Conservation (phyloP, 176 grass and related monocot genomes). For the Panicum miliaceum region DNA sequence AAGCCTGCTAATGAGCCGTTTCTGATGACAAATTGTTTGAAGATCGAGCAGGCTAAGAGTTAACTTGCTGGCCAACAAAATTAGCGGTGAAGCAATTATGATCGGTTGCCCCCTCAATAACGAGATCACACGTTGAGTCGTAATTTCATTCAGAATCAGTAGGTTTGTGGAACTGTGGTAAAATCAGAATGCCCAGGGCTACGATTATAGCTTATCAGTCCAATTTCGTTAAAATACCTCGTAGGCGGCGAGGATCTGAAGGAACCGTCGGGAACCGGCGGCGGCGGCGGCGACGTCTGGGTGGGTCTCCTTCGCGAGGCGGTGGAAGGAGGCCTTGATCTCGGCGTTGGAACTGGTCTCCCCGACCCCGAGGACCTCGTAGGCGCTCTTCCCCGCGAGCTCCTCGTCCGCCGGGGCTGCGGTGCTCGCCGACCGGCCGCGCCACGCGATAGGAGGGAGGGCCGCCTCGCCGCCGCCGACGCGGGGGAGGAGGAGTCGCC, state of each 20-base stretch:
- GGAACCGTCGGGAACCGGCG: slow-evolving; percentile 61
- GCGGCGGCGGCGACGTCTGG: slow-evolving; percentile 63
- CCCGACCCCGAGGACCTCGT: slow-evolving; percentile 83
- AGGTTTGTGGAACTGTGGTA: not conserved
- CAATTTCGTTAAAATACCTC: slow-evolving; percentile 54
- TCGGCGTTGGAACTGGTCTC: slow-evolving; percentile 73
- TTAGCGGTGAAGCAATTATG: not conserved
- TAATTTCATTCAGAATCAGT: not conserved
- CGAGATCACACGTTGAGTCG: not conserved
- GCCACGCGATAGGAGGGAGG: slow-evolving; percentile 15
- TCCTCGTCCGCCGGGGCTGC: slow-evolving; percentile 33
- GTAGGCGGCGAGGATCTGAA: slow-evolving; percentile 88
- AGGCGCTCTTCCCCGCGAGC: slow-evolving; percentile 73
- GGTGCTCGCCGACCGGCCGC: slow-evolving; percentile 30
- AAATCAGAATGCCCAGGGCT: not conserved
- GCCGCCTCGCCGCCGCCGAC: slow-evolving; percentile 36
- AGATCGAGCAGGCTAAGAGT: not conserved
- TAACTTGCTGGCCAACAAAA: not conserved
- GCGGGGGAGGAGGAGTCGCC: slow-evolving; percentile 43
- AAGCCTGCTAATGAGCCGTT: not conserved
- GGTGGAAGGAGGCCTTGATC: slow-evolving; percentile 89
- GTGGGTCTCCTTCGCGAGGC: slow-evolving; percentile 92
- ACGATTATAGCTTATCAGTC: not conserved
- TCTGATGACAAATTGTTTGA: slow-evolving; percentile 1
- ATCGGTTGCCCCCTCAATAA: not conserved